These are phyloP conservation scores for Suhomyces bokatorum DNA, from an alignment of 1,139 yeast species.

Conservation along the genomic window DNA sequence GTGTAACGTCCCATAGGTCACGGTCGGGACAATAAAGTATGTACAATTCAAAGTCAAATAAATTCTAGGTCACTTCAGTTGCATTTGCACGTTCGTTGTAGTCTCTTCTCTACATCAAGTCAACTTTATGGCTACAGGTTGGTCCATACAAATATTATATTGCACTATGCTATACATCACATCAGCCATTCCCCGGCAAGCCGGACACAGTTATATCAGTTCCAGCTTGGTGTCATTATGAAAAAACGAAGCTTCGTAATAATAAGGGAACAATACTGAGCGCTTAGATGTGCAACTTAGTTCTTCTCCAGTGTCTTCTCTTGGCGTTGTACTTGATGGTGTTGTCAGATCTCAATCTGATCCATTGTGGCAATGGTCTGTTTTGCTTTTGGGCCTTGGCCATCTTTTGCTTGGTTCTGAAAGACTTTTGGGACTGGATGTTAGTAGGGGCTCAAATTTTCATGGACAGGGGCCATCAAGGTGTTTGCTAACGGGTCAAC, in stretches of 20 bases:
- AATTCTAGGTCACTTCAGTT: not conserved
- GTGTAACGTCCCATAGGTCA: constrained; percentile 24
- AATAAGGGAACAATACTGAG: constrained; percentile 11
- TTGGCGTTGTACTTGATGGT: constrained; percentile 98
- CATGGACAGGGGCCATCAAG: not conserved
- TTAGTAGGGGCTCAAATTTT: constrained; percentile 19
- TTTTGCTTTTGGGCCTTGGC: constrained; percentile 99
- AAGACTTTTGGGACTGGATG: constrained; percentile 88
- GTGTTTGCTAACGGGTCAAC: not conserved
- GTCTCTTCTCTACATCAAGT: too few relatives aligned
- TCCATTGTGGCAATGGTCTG: constrained; percentile 99
- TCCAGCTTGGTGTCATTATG: constrained; percentile 11
- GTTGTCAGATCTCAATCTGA: constrained; percentile 98
- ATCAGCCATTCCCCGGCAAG: constrained; percentile 7
- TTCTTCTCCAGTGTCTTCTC: constrained; percentile 99
- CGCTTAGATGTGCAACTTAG: constrained; percentile 94
- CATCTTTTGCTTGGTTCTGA: constrained; percentile 97
- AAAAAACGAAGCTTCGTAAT: constrained; percentile 12
- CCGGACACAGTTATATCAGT: constrained; percentile 8
- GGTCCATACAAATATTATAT: constrained; percentile 13
- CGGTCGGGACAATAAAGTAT: not conserved
- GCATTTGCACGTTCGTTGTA: too few relatives aligned
- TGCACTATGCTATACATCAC: constrained; percentile 14
- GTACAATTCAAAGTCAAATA: not conserved
- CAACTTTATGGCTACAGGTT: not conserved